These are phyloP conservation scores for Colletotrichum magnum DNA, from an alignment of 2,329 filamentous ascomycete species.

Conservation along the genomic window DNA sequence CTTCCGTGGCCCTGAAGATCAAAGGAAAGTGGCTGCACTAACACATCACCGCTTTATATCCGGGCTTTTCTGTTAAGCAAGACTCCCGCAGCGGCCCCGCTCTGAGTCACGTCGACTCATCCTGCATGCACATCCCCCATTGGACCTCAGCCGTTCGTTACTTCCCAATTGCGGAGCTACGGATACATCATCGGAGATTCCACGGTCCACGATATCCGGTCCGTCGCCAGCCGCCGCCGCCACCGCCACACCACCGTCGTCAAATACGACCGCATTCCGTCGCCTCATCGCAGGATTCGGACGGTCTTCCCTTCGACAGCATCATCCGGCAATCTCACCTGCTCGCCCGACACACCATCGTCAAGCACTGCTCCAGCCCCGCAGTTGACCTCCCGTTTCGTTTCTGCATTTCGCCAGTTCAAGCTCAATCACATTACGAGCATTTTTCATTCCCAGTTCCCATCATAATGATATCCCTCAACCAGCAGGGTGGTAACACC, in stretches of 20 bases:
- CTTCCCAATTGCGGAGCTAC: slow-evolving; percentile 4
- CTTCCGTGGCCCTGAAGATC: background rate
- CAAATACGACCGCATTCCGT: slow-evolving; percentile 19
- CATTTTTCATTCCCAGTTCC: slow-evolving; percentile 19
- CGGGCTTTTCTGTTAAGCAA: background rate
- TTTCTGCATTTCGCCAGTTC: slow-evolving; percentile 38
- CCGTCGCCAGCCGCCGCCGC: slow-evolving; percentile 24
- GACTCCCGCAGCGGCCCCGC: background rate
- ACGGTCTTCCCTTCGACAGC: slow-evolving; percentile 3
- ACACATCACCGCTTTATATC: background rate
- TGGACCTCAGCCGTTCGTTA: background rate
- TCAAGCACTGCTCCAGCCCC: slow-evolving; percentile 27
- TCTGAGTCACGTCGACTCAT: slow-evolving; percentile 31
- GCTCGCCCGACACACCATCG: slow-evolving; percentile 10
- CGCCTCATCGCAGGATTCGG: background rate
- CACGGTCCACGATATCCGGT: slow-evolving; percentile 24
- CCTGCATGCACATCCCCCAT: background rate
- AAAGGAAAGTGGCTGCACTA: background rate
- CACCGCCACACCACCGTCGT: background rate
- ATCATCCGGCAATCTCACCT: background rate
- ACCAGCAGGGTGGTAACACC: slow-evolving; percentile 48
- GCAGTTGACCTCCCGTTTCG: slow-evolving; percentile 9
- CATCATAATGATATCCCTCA: slow-evolving; percentile 60
- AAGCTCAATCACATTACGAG: slow-evolving; percentile 39
- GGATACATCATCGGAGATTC: slow-evolving; percentile 18